phyloP scores from a whole-genome alignment of 495 filamentous ascomycete genomes.

The Collariella sp. region DNA sequence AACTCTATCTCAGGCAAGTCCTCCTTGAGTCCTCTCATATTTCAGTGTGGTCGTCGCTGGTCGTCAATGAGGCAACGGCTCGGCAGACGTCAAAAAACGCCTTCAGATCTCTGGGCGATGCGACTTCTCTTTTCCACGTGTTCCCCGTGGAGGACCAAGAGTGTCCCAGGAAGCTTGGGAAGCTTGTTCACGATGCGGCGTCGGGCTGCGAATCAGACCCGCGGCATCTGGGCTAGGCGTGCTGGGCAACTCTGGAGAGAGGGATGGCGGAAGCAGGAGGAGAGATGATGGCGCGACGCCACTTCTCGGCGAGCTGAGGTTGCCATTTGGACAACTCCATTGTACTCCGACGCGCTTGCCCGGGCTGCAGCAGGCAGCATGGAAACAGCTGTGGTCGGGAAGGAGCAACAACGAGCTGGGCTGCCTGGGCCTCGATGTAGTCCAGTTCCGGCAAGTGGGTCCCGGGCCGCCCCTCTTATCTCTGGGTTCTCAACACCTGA shows the following conservation, averaged over 20 bases:
- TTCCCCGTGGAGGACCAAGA: slow-evolving; percentile 14
- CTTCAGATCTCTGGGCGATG: slow-evolving; percentile 16
- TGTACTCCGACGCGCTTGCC: too few relatives aligned
- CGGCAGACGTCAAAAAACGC: slow-evolving; percentile 11
- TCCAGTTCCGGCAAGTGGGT: slow-evolving; percentile 1
- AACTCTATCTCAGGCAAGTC: neutral
- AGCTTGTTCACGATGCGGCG: slow-evolving; percentile 13
- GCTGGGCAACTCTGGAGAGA: neutral
- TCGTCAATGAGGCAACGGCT: slow-evolving; percentile 6
- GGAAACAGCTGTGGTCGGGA: neutral
- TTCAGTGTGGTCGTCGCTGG: too few relatives aligned
- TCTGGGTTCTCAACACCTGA: neutral
- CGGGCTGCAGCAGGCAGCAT: too few relatives aligned
- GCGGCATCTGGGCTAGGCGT: neutral
- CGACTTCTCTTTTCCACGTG: slow-evolving; percentile 5
- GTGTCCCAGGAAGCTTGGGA: slow-evolving; percentile 13
- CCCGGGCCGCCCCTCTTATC: neutral
- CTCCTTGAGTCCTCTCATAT: too few relatives aligned
- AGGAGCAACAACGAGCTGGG: neutral
- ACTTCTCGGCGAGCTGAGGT: neutral
- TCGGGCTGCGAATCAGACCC: slow-evolving; percentile 1
- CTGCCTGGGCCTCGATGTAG: neutral
- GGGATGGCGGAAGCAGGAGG: neutral
- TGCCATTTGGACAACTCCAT: too few relatives aligned
- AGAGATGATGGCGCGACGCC: neutral